These are phyloP conservation scores for Biscogniauxia sp. DNA, from an alignment of 2,329 filamentous ascomycete genomes.

Conservation along the genomic window DNA sequence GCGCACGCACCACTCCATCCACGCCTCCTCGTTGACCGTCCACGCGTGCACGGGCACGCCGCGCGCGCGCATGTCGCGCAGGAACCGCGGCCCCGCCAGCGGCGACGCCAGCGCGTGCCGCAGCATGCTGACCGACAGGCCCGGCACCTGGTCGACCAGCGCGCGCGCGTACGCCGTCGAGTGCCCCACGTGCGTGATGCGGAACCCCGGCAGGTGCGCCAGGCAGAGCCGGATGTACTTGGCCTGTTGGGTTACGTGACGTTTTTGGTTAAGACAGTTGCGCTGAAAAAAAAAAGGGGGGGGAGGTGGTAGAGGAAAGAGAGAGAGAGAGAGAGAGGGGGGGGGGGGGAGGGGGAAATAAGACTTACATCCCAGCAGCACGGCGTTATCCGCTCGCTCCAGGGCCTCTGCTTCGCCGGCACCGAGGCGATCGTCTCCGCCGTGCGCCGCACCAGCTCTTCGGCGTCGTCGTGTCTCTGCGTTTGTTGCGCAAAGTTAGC, in stretches of 20 bases:
- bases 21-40: constrained; percentile 78
- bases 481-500: neutral
- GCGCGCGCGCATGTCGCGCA: constrained; percentile 55
- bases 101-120: constrained; percentile 67
- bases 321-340: constrained; percentile 3
- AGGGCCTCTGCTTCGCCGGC: constrained; percentile 47
- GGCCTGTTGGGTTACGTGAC: constrained; percentile 42
- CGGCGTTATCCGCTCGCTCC: constrained; percentile 72
- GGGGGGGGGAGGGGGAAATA: neutral
- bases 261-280: too few relatives aligned
- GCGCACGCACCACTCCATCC: constrained; percentile 78
- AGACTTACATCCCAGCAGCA: constrained; percentile 73
- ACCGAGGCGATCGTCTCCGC: constrained; percentile 60
- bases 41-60: constrained; percentile 69
- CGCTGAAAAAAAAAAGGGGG: too few relatives aligned
- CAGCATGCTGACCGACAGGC: constrained; percentile 76
- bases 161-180: constrained; percentile 66
- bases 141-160: constrained; percentile 62
- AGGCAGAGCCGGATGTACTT: constrained; percentile 66
- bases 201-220: constrained; percentile 60
- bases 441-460: constrained; percentile 68
- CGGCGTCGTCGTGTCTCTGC: constrained; percentile 67
- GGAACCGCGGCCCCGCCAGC: constrained; percentile 62
- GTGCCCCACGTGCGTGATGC: constrained; percentile 66
- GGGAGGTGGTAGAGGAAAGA: neutral